Evolutionary conservation across 148 eudicot species (phyloP), one percentile per base, ranked within the genome.

Genomic region (Rhododendron williamsianum): DNA sequence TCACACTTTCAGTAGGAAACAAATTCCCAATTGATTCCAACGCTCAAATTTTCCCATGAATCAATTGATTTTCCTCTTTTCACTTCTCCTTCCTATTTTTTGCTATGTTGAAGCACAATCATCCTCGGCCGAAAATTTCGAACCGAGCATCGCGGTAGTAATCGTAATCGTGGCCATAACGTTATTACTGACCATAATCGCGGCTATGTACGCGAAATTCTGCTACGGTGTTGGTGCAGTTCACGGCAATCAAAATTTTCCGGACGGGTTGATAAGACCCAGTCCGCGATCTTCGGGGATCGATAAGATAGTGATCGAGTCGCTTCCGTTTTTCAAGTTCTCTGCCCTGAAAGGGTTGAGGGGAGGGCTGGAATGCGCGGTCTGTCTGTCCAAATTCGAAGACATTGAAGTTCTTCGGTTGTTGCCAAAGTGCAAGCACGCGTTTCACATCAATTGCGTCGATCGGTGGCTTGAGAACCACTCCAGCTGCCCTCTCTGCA

Each of bases 401-500:
- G 98, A 93, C 12, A 12, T 82, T 6, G 96, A 96, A 73, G 82
- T 91, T 36, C 89, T 96, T 0, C 80, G 98, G 33, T 56, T 96
- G 25, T 78, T 96, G 4, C 98, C 98, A 1, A 94, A 93, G 84
- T 95, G 98, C 82, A 94, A 90, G 30, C 98, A 95, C 51, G 96
- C 94, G 18, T 95, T 95, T 84, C 98, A 96, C 38, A 86, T 92
- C n/a, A 87, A 86, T 56, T 96, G 98, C 65, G 83, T 96, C 19
- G 98, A 96, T 63, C 84, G 83, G 51, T 96, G 98, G 98, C 93
- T 94, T 2, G 91, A 89, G 25, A 87, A 76, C 21, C 96, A 94
- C 84, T 93, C 96, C 0, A 92, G 93, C 23, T 96, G 98, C n/a
- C 98, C 98, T 12, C 91, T 96, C 12, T 96, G 98, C 49, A 90